phyloP scores from a whole-genome alignment of 257 asterid genomes.

The Solanum paucissectum region DNA sequence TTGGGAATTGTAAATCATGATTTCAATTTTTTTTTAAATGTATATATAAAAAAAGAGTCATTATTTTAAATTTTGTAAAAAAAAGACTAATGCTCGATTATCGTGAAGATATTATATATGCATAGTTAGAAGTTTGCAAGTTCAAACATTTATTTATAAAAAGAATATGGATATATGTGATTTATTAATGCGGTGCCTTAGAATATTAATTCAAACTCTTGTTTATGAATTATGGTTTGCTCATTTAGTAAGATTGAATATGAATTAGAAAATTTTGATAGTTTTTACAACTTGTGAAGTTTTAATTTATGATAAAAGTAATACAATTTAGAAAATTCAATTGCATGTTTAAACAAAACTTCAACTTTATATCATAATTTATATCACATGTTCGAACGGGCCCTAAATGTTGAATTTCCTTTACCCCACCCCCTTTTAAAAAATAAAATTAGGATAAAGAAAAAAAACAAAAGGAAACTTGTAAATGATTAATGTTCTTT shows the following conservation, averaged over 20 bases:
- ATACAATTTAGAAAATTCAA: too few species aligned
- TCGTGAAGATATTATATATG: background rate
- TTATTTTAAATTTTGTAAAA: too few species aligned
- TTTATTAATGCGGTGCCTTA: background rate
- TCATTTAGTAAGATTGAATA: too few species aligned
- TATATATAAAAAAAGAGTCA: too few species aligned
- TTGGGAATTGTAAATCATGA: background rate
- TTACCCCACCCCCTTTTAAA: background rate
- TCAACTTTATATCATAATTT: too few species aligned
- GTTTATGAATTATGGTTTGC: too few species aligned
- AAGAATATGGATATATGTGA: too few species aligned
- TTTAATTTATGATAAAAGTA: background rate
- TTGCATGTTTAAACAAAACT: background rate
- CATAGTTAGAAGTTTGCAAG: background rate
- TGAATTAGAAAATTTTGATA: background rate
- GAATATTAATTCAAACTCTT: too few species aligned
- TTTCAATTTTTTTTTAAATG: accelerated
- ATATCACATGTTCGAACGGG: background rate
- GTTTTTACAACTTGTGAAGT: too few species aligned
- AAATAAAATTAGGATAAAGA: background rate
- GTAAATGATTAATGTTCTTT: background rate
- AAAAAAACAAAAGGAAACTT: background rate
- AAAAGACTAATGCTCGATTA: background rate
- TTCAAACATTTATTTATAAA: too few species aligned
- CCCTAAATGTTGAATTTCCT: too few species aligned